Evolutionary conservation across 441 rosid species (phyloP), one percentile per base, ranked within the genome.

Genomic region (Pelargonium fulgidum): DNA sequence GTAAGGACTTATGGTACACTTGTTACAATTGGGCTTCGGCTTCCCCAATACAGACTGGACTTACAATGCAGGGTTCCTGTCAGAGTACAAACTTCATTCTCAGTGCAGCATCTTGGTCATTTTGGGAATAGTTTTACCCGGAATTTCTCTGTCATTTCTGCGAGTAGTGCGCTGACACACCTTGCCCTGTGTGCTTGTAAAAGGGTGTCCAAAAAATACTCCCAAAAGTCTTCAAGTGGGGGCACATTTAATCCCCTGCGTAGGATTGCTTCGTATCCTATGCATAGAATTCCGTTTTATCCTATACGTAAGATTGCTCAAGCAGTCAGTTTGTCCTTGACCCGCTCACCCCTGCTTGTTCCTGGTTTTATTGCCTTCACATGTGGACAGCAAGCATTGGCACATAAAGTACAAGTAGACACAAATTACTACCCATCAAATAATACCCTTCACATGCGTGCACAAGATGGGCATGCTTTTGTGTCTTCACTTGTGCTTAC

Each of bases 321-420:
- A 79, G 99, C 97, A 0, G 80, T 95, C 64, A 81, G 87, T 79
- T 85, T 95, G 79, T 92, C 98, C 66, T 84, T 92, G 83, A 79
- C 89, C 12, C 92, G 87, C 24, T 84, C 91, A 0, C 96, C 83
- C 36, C 68, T 91, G 1, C 54, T 92, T 36, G 72, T 93, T 62
- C 91, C 99, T 0, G 79, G 96, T 64, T 73, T 81, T 13, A 62
- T 89, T 73, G 87, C 93, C 3, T 39, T 85, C 63, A 75, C 89
- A 12, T 75, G 89, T 67, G 93, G 97, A 68, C 77, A 82, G 77
- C 76, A 86, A 68, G 91, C 89, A 20, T 86, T 82, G 88, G 91
- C 98, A 29, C 85, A 86, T 69, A 78, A 84, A 72, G 82, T 81
- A 2, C 69, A 70, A 47, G 77, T 74, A 4, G 83, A 73, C 50